Evolutionary conservation across 1,284 basidiomycete species (phyloP), one percentile per base, ranked within the genome.

Genomic region (Ceratorhiza oryzae-sativae): DNA sequence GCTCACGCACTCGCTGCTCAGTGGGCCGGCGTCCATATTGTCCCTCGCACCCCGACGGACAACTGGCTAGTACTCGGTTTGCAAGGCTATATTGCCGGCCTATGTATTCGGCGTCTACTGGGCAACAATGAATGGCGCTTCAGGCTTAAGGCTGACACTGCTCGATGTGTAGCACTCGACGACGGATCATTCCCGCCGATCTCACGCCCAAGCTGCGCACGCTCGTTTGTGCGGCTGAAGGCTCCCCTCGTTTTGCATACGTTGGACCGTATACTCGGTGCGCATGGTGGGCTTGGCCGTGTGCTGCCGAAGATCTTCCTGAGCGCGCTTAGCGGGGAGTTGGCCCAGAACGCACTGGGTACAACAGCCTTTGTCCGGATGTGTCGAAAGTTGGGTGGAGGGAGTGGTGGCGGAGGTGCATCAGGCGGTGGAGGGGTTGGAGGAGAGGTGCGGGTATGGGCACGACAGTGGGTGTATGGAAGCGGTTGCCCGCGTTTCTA

Each of bases 91-190:
- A 92, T 99, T 78, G 91, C 93, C 27, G 91, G 92, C 13, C 86
- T 97, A 56, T 98, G 95, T 82, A 83, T 97, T 76, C 89, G 91
- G 71, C 92, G 92, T 77, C 83, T 97, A 5, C 85, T 98, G 74
- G 97, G 97, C 25, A 97, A 93, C 81, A 99, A 99, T 83, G 97
- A 99, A 79, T 99, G 98, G 78, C 88, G 97, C 1, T 99, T 95
- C 81, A 86, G 94, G 63, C 81, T 99, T 77, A 97, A 97, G 83
- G 96, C 95, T 80, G 97, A 99, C 79, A 97, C 98, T 86, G 91
- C 96, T 75, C 90, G 94, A n/a, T 91, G 97, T 53, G 86, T 95
- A 34, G 89, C 91, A 73, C 87, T 90, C 83, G 97, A 99, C 80
- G 89, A 92, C 60, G 94, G 94, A 25, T 86, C 87, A 23, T 94